Evolutionary conservation across 371 early-diverging fungal species (phyloP).

Genomic region (Syncephalis fuscata): DNA sequence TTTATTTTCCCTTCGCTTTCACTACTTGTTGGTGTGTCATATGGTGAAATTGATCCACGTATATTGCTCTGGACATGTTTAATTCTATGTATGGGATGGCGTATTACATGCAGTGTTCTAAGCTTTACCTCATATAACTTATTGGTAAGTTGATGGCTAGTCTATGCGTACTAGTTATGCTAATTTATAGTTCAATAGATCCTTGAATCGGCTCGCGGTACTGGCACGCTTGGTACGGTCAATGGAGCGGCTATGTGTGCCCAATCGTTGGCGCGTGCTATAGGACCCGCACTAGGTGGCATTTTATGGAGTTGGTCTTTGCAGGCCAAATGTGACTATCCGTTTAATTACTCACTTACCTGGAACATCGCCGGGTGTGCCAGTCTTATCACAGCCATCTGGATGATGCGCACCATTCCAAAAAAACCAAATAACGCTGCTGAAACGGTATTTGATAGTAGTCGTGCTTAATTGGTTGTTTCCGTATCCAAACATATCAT

Average conservation of each 20-base stretch:
- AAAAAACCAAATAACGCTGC: no score
- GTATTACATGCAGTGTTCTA: slow-evolving; percentile 28
- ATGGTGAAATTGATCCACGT: slow-evolving; percentile 5
- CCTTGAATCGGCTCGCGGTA: slow-evolving; percentile 2
- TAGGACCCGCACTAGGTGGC: slow-evolving; percentile 52
- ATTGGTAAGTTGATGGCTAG: slow-evolving; percentile 29
- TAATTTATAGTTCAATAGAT: slow-evolving; percentile 1
- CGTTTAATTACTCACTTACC: slow-evolving; percentile 1
- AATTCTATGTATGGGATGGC: slow-evolving; percentile 17
- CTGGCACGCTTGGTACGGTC: slow-evolving; percentile 40
- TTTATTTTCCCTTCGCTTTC: slow-evolving; percentile 16
- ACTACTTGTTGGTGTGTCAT: not conserved
- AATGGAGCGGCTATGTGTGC: slow-evolving; percentile 49
- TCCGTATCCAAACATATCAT: no score
- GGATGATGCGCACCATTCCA: no score
- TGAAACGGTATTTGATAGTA: no score
- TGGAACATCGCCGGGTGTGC: slow-evolving; percentile 1
- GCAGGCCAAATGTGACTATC: not conserved
- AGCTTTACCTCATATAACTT: slow-evolving; percentile 42
- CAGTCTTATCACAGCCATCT: not conserved
- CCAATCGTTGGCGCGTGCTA: slow-evolving; percentile 37
- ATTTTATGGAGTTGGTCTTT: slow-evolving; percentile 8
- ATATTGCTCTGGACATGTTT: slow-evolving; percentile 16
- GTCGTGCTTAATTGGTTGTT: no score
- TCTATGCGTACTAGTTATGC: not conserved